Conservation (phyloP, 441 rosid genomes). For the Jatropha podagrica region DNA sequence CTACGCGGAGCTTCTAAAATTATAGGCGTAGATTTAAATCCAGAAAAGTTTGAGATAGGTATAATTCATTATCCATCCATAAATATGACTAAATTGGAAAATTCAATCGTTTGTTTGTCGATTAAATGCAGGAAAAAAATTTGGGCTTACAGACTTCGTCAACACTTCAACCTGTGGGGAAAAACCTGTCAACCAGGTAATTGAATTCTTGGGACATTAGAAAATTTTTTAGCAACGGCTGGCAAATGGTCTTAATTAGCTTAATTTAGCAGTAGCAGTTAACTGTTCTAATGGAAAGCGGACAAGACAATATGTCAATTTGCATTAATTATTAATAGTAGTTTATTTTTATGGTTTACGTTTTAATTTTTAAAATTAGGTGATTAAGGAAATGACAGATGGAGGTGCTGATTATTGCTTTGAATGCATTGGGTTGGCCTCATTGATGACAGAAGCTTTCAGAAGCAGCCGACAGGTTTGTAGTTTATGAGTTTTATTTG, state of each 20-base stretch:
- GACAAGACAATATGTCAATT: neutral
- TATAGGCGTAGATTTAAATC: conserved; percentile 57
- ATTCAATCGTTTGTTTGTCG: neutral
- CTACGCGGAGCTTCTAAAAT: conserved; percentile 46
- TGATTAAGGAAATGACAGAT: conserved; percentile 56
- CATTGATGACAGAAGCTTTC: conserved; percentile 52
- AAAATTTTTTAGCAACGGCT: no score
- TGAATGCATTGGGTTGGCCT: conserved; percentile 66
- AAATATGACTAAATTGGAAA: neutral
- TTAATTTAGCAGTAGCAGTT: no score
- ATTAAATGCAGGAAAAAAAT: conserved; percentile 41
- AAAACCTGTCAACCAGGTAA: conserved; percentile 43
- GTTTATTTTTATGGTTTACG: no score
- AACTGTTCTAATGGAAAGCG: no score
- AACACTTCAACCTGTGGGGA: conserved; percentile 51
- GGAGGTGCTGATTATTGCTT: conserved; percentile 82
- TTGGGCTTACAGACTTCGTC: conserved; percentile 65
- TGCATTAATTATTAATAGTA: neutral
- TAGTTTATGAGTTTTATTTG: no score
- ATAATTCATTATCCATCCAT: neutral
- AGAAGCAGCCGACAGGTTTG: conserved; percentile 49
- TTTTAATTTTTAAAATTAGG: conserved; percentile 27
- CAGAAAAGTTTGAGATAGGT: conserved; percentile 47
- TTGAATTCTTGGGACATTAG: no score
- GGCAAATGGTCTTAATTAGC: no score